phyloP scores from a whole-genome alignment of 176 grass and related monocot genomes.

The Cenchrus purpureus region DNA sequence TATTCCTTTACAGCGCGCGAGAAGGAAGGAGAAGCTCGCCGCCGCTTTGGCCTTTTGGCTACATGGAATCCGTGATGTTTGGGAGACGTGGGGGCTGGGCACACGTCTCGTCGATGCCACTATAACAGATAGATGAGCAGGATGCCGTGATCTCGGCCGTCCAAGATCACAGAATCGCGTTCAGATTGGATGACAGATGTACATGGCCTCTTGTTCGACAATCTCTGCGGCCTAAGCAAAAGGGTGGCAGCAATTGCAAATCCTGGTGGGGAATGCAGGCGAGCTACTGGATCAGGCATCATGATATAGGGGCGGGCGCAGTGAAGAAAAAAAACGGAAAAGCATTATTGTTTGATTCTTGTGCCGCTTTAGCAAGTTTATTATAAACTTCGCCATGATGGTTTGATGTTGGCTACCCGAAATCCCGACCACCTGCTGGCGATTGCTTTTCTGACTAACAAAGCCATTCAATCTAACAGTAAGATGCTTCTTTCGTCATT shows the following conservation, averaged over 20 bases:
- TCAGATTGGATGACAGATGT: background rate
- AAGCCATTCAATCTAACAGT: background rate
- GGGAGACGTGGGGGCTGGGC: slow-evolving; percentile 1
- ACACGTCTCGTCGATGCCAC: slow-evolving; percentile 32
- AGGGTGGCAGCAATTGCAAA: background rate
- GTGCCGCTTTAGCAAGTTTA: background rate
- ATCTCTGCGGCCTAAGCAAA: background rate
- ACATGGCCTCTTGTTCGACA: background rate
- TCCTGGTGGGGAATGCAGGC: background rate
- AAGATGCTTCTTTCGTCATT: slow-evolving; percentile 27
- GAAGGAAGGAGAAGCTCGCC: background rate
- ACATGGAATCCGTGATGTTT: slow-evolving; percentile 27
- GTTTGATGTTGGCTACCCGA: background rate
- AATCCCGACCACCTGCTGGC: background rate
- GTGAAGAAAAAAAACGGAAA: background rate
- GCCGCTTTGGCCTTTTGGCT: slow-evolving; percentile 18
- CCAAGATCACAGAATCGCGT: background rate
- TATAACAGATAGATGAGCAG: background rate
- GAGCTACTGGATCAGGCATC: background rate
- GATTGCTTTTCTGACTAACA: background rate
- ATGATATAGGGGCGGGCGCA: background rate
- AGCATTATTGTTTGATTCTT: background rate
- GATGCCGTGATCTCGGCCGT: background rate
- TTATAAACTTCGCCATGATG: background rate
- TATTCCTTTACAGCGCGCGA: slow-evolving; percentile 14